Conservation (phyloP, 1,284 basidiomycete genomes). For the Chiua sp. region DNA sequence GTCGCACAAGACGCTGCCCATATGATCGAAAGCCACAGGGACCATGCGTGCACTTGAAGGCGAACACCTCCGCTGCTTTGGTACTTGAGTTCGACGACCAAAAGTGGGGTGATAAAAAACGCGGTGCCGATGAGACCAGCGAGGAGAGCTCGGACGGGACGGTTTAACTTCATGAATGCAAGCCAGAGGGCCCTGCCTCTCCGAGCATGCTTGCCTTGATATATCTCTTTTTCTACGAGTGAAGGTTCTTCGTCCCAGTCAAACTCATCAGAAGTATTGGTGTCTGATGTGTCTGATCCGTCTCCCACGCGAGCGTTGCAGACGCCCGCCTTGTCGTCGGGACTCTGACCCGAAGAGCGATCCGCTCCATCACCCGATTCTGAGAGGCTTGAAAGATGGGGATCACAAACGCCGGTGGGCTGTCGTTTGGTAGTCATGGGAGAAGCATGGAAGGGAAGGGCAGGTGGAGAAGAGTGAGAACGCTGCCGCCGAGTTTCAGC, state of each 20-base stretch:
- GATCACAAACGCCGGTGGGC: conserved; percentile 5
- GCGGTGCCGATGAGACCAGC: conserved; percentile 61
- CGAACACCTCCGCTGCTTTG: conserved; percentile 47
- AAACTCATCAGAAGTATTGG: conserved; percentile 72
- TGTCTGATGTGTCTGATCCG: conserved; percentile 60
- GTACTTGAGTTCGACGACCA: conserved; percentile 71
- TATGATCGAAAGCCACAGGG: conserved; percentile 70
- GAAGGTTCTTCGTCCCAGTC: conserved; percentile 69
- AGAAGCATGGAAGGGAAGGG: conserved; percentile 1
- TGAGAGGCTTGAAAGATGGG: conserved; percentile 6
- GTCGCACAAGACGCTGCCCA: conserved; percentile 72
- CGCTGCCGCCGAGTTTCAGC: not conserved
- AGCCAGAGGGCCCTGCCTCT: conserved; percentile 64
- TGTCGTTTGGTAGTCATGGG: conserved; percentile 25
- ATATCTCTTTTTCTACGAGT: conserved; percentile 15
- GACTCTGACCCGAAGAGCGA: not conserved
- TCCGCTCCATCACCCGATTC: conserved; percentile 8
- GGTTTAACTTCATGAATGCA: conserved; percentile 70
- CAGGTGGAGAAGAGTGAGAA: not conserved
- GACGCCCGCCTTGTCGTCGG: conserved; percentile 14
- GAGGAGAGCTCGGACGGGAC: conserved; percentile 60
- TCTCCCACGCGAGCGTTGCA: conserved; percentile 14
- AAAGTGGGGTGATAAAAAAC: conserved; percentile 69
- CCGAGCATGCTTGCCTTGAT: conserved; percentile 38
- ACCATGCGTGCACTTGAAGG: conserved; percentile 69